phyloP scores from a whole-genome alignment of 495 filamentous ascomycete species.

The Penicillium roqueforti region DNA sequence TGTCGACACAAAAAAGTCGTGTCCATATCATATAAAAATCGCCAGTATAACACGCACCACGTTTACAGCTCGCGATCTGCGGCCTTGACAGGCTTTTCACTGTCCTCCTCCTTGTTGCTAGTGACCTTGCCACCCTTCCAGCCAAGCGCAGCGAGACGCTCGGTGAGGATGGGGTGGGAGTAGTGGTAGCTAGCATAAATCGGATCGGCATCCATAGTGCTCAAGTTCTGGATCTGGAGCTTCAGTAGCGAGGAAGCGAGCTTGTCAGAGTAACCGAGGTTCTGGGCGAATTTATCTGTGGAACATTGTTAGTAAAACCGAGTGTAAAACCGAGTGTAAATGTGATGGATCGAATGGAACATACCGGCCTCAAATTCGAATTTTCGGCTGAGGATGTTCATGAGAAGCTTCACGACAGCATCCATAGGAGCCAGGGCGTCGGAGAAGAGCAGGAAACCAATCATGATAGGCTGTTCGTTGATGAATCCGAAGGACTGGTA shows the following conservation, averaged over 20 bases:
- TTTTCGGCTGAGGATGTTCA: conserved; percentile 91
- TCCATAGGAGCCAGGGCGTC: conserved; percentile 91
- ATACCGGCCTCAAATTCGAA: conserved; percentile 95
- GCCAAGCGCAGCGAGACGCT: conserved; percentile 83
- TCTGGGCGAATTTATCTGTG: conserved; percentile 73
- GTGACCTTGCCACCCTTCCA: conserved; percentile 67
- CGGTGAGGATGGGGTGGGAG: conserved; percentile 93
- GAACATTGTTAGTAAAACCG: not conserved
- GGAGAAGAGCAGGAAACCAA: conserved; percentile 95
- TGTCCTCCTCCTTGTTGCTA: conserved; percentile 45
- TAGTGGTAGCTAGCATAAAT: conserved; percentile 97
- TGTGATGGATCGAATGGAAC: conserved; percentile 5
- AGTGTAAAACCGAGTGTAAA: too few relatives aligned
- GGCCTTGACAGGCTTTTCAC: conserved; percentile 51
- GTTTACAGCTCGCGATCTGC: conserved; percentile 55
- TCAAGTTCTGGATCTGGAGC: conserved; percentile 95
- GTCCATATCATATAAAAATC: conserved; percentile 5
- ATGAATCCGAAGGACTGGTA: conserved; percentile 89
- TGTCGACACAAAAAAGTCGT: conserved; percentile 9
- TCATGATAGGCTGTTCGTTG: conserved; percentile 81
- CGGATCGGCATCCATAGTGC: conserved; percentile 98
- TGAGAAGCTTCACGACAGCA: conserved; percentile 81
- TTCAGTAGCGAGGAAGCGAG: conserved; percentile 88
- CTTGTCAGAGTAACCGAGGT: conserved; percentile 79
- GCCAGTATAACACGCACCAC: conserved; percentile 1